Evolutionary conservation across 306 rosid genomes (phyloP), one percentile per base, ranked within the genome.

Genomic region (Castanospermum australe): DNA sequence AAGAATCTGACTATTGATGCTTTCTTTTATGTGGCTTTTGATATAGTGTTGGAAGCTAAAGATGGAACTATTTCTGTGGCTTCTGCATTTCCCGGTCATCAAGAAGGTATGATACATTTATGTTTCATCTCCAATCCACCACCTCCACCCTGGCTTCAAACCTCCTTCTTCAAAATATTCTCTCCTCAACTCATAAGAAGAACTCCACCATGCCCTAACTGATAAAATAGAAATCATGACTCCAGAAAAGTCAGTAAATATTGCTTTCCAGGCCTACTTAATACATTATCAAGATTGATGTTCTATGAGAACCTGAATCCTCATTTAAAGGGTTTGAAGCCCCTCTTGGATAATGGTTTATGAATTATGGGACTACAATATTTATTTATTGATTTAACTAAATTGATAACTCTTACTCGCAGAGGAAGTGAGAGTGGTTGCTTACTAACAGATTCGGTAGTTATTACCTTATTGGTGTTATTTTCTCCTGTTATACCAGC

Each of bases 41-140:
- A 55, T 66, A 6, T 47, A 85, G 94, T 76, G 79, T 79, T 92
- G 84, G 91, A 76, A 81, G 77, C 88, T 0, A 85, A 86, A 63
- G 94, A 90, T 39, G 93, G 91, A 76, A 71, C 89, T 77, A 71
- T 90, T 59, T 87, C 97, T 4, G 82, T 92, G 57, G 94, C 97
- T 20, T 84, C 94, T 48, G 97, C 97, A 59, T 88, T 88, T 78
- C 77, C 90, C 32, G 92, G 89, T 8, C 80, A 90, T 76, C 87
- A 90, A 77, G 87, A 88, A 87, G 97, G 94, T 90, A 83, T 36
- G 30, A 44, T 54, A 17, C 22, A 51, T 30, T 28, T 7, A 0
- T 25, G 20, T 44, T 8, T 62, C 62, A 30, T 44, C n/a, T 76
- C 74, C 11, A 14, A 1, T n/a, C 8, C 42, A 0, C 36, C 14